A percentile compares a stretch with the other conserved stretches of the same genome.
phyloP scores from a whole-genome alignment of 176 grass and related monocot species.

The Chrysopogon serrulatus region DNA sequence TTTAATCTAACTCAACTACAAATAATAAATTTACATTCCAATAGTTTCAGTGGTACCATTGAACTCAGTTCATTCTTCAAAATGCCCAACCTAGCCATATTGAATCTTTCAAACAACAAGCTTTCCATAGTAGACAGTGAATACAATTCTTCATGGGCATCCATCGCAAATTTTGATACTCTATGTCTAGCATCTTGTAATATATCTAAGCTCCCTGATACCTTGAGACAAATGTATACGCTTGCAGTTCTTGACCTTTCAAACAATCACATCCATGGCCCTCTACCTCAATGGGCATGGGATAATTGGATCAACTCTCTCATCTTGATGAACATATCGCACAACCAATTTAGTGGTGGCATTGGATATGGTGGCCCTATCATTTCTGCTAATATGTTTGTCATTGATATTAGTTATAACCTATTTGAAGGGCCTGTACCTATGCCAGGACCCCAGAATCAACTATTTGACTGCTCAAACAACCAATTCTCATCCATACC shows the following conservation, averaged over 20 bases:
- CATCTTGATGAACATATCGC: slow-evolving; percentile 46
- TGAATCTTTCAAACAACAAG: slow-evolving; percentile 64
- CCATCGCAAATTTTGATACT: slow-evolving; percentile 9
- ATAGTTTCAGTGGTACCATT: slow-evolving; percentile 38
- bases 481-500: slow-evolving; percentile 30
- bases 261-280: slow-evolving; percentile 40
- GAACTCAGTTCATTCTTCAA: slow-evolving; percentile 26
- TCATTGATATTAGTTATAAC: slow-evolving; percentile 21
- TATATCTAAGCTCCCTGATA: slow-evolving; percentile 44
- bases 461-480: slow-evolving; percentile 21
- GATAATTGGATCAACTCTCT: not conserved
- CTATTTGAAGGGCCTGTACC: slow-evolving; percentile 26
- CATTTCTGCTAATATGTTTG: not conserved
- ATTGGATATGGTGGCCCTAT: not conserved
- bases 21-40: slow-evolving; percentile 36
- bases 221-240: not conserved
- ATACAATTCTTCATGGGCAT: slow-evolving; percentile 13
- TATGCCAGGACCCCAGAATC: not conserved
- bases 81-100: slow-evolving; percentile 13
- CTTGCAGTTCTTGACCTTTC: slow-evolving; percentile 57
- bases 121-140: slow-evolving; percentile 17
- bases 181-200: slow-evolving; percentile 54
- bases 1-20: slow-evolving; percentile 38
- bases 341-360: slow-evolving; percentile 34
- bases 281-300: slow-evolving; percentile 51